Conservation (phyloP, 2,329 filamentous ascomycete species). For the Paecilomyces sp. region DNA sequence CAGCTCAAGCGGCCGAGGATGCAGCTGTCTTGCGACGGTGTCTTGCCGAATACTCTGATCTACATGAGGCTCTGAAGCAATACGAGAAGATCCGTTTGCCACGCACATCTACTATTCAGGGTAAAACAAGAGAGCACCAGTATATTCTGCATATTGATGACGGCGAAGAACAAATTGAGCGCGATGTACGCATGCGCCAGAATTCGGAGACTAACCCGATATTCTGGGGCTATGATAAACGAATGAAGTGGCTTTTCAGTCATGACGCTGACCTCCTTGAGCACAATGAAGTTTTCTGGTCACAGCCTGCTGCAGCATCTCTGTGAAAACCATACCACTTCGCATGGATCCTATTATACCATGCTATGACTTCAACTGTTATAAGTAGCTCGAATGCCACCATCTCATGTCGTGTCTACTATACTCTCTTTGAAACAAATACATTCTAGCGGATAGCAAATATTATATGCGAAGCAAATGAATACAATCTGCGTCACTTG, state of each 20-base stretch:
- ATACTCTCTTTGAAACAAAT: no score
- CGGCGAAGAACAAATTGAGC: constrained; percentile 10
- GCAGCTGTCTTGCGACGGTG: constrained; percentile 54
- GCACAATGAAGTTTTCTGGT: neutral
- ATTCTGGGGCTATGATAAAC: constrained; percentile 2
- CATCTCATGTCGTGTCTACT: no score
- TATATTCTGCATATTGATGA: constrained; percentile 14
- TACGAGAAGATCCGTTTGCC: constrained; percentile 11
- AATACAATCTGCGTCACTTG: no score
- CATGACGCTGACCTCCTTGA: neutral
- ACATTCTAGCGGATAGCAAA: no score
- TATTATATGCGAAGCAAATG: no score
- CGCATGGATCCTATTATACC: no score
- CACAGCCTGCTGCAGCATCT: neutral
- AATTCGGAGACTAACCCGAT: constrained; percentile 5
- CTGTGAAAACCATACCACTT: neutral
- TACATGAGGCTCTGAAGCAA: constrained; percentile 8
- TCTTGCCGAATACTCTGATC: constrained; percentile 26
- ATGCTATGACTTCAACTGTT: no score
- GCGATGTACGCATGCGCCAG: constrained; percentile 10
- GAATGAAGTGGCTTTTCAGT: neutral
- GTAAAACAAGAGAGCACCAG: constrained; percentile 12
- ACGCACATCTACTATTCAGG: constrained; percentile 9
- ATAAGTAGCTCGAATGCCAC: no score
- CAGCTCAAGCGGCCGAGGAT: constrained; percentile 63